Evolutionary conservation across 2,329 filamentous ascomycete genomes (phyloP).

Genomic region (Trichoderma harzianum): DNA sequence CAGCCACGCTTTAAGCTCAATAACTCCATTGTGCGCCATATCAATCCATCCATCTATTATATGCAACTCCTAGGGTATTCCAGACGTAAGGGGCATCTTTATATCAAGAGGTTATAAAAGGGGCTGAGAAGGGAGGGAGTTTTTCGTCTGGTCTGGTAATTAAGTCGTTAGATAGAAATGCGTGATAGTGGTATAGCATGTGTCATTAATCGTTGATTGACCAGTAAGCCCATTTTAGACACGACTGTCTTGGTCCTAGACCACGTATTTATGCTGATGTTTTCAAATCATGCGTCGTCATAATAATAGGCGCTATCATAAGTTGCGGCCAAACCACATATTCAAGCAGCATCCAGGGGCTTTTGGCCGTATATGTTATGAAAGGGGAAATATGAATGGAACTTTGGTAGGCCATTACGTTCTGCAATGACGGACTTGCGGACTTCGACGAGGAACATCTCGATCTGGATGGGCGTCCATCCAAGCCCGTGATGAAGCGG

Average conservation of each 20-base stretch:
- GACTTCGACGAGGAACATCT: constrained; percentile 43
- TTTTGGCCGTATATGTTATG: constrained; percentile 39
- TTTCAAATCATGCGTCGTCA: neutral
- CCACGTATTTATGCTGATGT: neutral
- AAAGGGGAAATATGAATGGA: constrained; percentile 41
- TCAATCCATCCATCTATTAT: neutral
- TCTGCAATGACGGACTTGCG: constrained; percentile 37
- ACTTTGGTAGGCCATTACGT: constrained; percentile 32
- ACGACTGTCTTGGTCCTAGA: neutral
- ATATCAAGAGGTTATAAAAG: neutral
- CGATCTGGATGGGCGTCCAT: constrained; percentile 42
- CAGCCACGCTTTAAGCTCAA: neutral
- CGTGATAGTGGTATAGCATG: neutral
- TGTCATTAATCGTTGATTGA: neutral
- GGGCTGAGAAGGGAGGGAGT: neutral
- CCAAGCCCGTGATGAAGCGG: constrained; percentile 39
- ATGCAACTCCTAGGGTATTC: neutral
- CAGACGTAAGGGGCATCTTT: neutral
- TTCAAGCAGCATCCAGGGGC: constrained; percentile 25
- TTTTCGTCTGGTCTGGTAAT: neutral
- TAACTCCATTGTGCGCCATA: neutral
- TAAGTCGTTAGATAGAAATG: neutral
- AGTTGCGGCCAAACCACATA: neutral
- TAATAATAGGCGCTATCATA: neutral
- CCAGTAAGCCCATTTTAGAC: neutral